Percentiles rank a stretch among this genome's conserved stretches.
These are phyloP conservation scores for Hirschfeldia incana DNA, from an alignment of 345 rosid genomes.

Conservation along the genomic window DNA sequence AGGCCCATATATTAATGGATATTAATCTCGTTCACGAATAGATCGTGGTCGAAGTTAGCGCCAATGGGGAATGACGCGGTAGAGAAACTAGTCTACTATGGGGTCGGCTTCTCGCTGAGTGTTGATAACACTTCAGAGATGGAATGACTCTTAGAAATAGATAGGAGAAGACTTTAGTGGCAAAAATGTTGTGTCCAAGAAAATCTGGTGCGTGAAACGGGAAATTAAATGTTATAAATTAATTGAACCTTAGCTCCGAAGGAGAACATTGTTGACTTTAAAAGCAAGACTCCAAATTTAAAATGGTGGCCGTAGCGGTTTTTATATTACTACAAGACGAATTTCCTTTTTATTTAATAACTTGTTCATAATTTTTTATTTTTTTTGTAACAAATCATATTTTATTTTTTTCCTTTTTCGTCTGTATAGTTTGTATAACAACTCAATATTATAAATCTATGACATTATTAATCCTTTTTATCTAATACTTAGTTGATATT, in stretches of 20 bases:
- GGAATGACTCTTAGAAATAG: not conserved
- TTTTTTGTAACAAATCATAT: not conserved
- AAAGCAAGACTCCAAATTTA: slow-evolving; percentile 29
- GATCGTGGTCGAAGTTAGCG: not conserved
- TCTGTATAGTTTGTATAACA: not conserved
- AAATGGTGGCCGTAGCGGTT: slow-evolving; percentile 3
- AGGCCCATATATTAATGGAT: slow-evolving; percentile 4
- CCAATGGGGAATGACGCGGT: not conserved
- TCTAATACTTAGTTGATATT: not conserved
- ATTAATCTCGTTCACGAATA: slow-evolving; percentile 6
- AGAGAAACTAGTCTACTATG: not conserved
- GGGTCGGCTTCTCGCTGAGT: not conserved
- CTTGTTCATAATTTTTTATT: not conserved
- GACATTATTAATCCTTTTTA: not conserved
- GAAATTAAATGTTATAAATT: slow-evolving; percentile 13
- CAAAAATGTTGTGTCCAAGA: not conserved
- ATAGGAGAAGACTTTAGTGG: slow-evolving; percentile 22
- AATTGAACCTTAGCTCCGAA: slow-evolving; percentile 36
- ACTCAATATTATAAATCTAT: not conserved
- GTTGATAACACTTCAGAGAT: not conserved
- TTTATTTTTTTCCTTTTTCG: not conserved
- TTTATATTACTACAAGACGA: slow-evolving; percentile 14
- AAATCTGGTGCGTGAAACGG: not conserved
- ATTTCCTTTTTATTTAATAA: not conserved
- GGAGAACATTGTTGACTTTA: slow-evolving; percentile 36